Conservation (phyloP, 352 stramenopile genomes). For the Phytophthora sp. region DNA sequence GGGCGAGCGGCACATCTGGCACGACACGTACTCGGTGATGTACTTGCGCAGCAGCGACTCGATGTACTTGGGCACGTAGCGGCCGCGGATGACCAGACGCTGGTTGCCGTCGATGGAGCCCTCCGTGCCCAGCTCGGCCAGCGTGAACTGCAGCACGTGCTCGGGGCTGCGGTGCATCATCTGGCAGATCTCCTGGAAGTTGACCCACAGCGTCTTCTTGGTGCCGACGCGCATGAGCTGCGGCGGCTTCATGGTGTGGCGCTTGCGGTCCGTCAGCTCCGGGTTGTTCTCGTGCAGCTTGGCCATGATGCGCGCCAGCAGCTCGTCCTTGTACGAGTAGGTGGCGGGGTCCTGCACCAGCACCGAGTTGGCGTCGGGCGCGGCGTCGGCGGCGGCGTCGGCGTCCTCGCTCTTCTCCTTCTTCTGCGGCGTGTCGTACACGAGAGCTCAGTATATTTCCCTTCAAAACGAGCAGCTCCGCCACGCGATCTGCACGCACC, state of each 20-base stretch:
- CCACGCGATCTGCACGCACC: constrained; percentile 17
- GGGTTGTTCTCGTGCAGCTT: constrained; percentile 97
- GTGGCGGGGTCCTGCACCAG: constrained; percentile 89
- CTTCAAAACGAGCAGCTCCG: background rate
- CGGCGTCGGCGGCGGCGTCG: constrained; percentile 27
- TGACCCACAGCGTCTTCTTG: constrained; percentile 99
- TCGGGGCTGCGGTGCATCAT: constrained; percentile 99
- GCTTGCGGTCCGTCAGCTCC: constrained; percentile 96
- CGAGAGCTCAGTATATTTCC: too few species aligned
- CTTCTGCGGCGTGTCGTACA: constrained; percentile 50
- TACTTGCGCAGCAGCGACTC: constrained; percentile 99
- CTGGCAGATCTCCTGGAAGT: constrained; percentile 99
- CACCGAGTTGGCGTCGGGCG: constrained; percentile 53
- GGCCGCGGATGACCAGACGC: constrained; percentile 97
- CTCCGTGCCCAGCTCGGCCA: constrained; percentile 99
- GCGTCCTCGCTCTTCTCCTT: constrained; percentile 51
- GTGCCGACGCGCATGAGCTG: constrained; percentile 93
- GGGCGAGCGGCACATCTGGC: constrained; percentile 98
- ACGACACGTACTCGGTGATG: constrained; percentile 99
- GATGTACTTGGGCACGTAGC: constrained; percentile 99
- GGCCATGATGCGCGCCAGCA: constrained; percentile 94
- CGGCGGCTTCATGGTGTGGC: constrained; percentile 90
- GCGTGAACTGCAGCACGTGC: constrained; percentile 99
- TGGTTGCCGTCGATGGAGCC: constrained; percentile 99
- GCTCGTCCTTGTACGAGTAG: constrained; percentile 96